Evolutionary conservation across 345 rosid species (phyloP).

Genomic region (Camelina sativa): DNA sequence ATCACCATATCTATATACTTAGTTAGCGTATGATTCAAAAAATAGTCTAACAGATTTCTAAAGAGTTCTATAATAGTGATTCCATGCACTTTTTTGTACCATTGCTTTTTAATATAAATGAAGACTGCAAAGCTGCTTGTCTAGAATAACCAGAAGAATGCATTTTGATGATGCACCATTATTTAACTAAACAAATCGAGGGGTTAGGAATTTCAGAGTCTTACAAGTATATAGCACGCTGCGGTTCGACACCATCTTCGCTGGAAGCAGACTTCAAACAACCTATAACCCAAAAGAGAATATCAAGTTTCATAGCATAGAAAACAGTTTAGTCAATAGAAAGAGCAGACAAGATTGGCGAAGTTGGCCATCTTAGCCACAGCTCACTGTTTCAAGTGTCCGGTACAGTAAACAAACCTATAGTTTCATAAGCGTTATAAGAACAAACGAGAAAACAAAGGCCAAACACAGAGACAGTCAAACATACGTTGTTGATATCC

Average conservation of each 20-base stretch:
- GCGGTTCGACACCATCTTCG: slow-evolving; percentile 98
- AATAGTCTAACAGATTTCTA: too few relatives aligned
- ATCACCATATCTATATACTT: too few relatives aligned
- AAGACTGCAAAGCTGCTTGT: not conserved
- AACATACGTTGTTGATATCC: too few relatives aligned
- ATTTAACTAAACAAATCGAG: slow-evolving; percentile 3
- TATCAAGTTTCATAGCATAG: slow-evolving; percentile 24
- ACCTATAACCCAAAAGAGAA: slow-evolving; percentile 51
- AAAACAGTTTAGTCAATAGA: slow-evolving; percentile 10
- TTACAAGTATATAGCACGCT: slow-evolving; percentile 97
- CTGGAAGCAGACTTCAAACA: slow-evolving; percentile 98
- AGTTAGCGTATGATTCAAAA: too few relatives aligned
- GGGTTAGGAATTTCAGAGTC: slow-evolving; percentile 39
- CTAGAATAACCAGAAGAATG: slow-evolving; percentile 16
- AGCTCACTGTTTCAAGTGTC: too few relatives aligned
- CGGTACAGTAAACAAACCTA: too few relatives aligned
- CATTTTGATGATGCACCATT: slow-evolving; percentile 12
- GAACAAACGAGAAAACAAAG: too few relatives aligned
- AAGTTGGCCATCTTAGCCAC: too few relatives aligned
- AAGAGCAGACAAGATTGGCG: not conserved
- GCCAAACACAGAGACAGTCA: too few relatives aligned
- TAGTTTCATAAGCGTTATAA: too few relatives aligned
- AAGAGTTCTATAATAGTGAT: not conserved
- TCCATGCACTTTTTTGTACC: not conserved
- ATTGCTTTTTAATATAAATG: not conserved